Conservation (phyloP, 1,139 yeast species). For the Meyerozyma athensensis region DNA sequence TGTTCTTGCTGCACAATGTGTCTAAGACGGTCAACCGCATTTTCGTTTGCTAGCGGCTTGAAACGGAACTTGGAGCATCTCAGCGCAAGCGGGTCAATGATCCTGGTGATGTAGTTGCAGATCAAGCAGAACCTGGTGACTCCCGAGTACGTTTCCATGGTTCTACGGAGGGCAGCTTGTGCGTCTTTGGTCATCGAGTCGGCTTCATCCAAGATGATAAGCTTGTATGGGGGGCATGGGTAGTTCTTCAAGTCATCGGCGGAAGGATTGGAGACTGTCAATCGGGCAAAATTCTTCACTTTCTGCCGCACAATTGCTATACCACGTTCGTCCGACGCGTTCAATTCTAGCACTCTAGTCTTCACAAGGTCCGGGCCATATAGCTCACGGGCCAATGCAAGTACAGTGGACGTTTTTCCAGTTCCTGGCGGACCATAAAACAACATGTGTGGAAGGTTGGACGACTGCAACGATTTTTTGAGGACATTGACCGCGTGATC, state of each 20-base stretch:
- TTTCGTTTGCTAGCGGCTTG: slow-evolving; percentile 64
- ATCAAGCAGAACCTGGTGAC: slow-evolving; percentile 91
- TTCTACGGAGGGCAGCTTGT: slow-evolving; percentile 89
- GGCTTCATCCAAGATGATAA: slow-evolving; percentile 87
- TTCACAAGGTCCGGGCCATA: slow-evolving; percentile 69
- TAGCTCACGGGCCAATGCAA: slow-evolving; percentile 81
- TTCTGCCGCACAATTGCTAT: slow-evolving; percentile 90
- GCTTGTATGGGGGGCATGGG: slow-evolving; percentile 94
- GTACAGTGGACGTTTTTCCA: slow-evolving; percentile 89
- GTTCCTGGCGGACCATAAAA: slow-evolving; percentile 98
- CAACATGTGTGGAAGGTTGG: slow-evolving; percentile 90
- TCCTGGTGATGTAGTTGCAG: slow-evolving; percentile 93
- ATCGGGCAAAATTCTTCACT: slow-evolving; percentile 85
- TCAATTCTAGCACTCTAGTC: slow-evolving; percentile 80
- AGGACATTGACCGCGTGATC: slow-evolving; percentile 86
- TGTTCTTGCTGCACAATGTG: slow-evolving; percentile 51
- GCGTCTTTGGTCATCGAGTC: slow-evolving; percentile 99
- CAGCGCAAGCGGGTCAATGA: slow-evolving; percentile 93
- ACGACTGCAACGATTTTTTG: slow-evolving; percentile 69
- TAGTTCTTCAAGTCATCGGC: slow-evolving; percentile 61
- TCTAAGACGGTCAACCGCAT: slow-evolving; percentile 64
- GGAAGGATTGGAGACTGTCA: slow-evolving; percentile 78
- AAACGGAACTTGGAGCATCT: slow-evolving; percentile 95
- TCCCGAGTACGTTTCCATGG: slow-evolving; percentile 91
- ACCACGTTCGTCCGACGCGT: slow-evolving; percentile 97